Base-by-base conservation (phyloP, 306 rosid species). In the Begonia loranthoides region DNA sequence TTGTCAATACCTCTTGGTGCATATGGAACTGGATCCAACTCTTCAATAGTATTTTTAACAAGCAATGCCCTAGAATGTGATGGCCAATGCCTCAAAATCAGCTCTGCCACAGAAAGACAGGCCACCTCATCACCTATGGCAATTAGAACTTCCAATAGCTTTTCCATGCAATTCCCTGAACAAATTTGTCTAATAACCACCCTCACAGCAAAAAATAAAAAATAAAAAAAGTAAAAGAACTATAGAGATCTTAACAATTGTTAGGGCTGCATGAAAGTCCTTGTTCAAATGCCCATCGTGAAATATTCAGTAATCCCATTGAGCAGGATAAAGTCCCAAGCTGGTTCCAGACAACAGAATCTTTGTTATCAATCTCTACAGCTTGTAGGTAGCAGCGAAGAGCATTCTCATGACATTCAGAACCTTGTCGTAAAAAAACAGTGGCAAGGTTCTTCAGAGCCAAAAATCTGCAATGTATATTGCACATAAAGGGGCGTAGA, bases 201-300 rank as follows among this genome's bases (percentile, higher is more conserved):
- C n/a, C n/a, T n/a, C 66, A 51, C 59, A 68, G 66, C 52, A 65
- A 54, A 48, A 49, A 21, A 59, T 15, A 4, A 28, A 28, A 28
- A 28, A 28, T 0, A 3, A 28, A 28, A 28, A 28, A 28, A 28
- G 5, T 22, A 41, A 41, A 51, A 54, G 19, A 24, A 54, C 13
- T 6, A 50, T 15, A 57, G 11, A 46, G 57, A 66, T 69, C 59
- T 89, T 79, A 73, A 90, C 97, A 90, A 75, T 90, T 90, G 70
- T 82, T 90, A 54, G 97, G 97, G 78, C 97, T 90, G 62, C 97
- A 90, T 49, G 66, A 54, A 54, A 90, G 94, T 66, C 97, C 97
- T 72, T 90, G 95, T 77, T 90, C 97, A 67, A 85, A 90, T 66
- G 95, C 97, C 97, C 97, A 90, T 56, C 97, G 97, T 49, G 97